phyloP scores from a whole-genome alignment of 2,329 filamentous ascomycete species.

The Lecanicillium sp. region DNA sequence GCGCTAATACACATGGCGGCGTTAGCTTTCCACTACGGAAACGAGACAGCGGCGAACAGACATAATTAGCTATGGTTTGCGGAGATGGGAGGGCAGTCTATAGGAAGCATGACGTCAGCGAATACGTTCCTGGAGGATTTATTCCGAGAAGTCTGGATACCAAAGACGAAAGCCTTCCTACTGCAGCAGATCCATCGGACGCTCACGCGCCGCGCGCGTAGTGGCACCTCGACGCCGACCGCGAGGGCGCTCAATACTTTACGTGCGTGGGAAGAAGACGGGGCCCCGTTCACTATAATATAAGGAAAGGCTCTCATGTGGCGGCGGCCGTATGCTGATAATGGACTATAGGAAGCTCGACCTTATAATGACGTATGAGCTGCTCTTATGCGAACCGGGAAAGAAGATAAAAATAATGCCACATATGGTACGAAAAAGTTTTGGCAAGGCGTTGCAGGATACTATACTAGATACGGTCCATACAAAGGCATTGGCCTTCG shows the following conservation, averaged over 20 bases:
- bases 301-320: not conserved
- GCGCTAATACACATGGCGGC: not conserved
- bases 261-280: not conserved
- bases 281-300: not conserved
- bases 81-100: not conserved
- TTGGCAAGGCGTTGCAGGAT: not conserved
- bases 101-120: not conserved
- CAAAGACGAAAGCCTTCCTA: constrained; percentile 12
- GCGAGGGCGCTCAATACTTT: not conserved
- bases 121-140: constrained; percentile 3
- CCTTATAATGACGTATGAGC: not conserved
- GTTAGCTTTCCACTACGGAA: not conserved
- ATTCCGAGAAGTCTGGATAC: constrained; percentile 13
- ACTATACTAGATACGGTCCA: not conserved
- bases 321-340: not conserved
- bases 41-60: not conserved
- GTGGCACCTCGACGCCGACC: not conserved
- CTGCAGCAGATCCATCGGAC: constrained; percentile 5
- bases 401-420: not conserved
- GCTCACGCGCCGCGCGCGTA: not conserved
- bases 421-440: not conserved
- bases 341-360: not conserved
- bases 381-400: not conserved
- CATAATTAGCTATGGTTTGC: not conserved
- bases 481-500: not conserved